Percentiles rank a stretch among this genome's conserved stretches.
Conservation (phyloP, 2,329 filamentous ascomycete genomes). For the Balansia obtecta region DNA sequence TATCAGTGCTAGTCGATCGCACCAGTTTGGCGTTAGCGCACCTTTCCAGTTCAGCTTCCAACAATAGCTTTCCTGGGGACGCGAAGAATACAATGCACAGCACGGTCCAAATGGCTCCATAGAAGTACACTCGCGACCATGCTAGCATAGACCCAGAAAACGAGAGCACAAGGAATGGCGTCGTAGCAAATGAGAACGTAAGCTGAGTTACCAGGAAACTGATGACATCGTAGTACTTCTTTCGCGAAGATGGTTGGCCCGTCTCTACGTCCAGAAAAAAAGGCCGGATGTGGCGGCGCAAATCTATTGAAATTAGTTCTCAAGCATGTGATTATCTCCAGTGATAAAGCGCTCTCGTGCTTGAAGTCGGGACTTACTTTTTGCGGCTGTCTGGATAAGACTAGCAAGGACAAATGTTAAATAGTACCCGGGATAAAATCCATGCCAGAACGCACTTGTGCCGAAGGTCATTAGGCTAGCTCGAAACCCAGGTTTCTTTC, state of each 20-base stretch:
- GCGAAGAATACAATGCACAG: slow-evolving; percentile 63
- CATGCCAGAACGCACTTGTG: slow-evolving; percentile 95
- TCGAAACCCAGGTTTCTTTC: slow-evolving; percentile 91
- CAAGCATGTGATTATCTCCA: background rate
- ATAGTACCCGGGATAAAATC: slow-evolving; percentile 96
- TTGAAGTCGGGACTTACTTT: slow-evolving; percentile 52
- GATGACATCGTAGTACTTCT: slow-evolving; percentile 75
- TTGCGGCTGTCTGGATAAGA: slow-evolving; percentile 84
- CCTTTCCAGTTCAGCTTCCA: slow-evolving; percentile 47
- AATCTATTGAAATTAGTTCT: slow-evolving; percentile 43
- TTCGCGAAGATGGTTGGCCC: slow-evolving; percentile 52
- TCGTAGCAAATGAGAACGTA: slow-evolving; percentile 70
- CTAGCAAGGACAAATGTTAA: slow-evolving; percentile 79
- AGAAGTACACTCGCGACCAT: slow-evolving; percentile 86
- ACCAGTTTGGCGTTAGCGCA: slow-evolving; percentile 32
- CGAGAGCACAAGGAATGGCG: slow-evolving; percentile 74
- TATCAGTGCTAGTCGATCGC: slow-evolving; percentile 45
- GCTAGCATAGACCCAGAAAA: slow-evolving; percentile 58
- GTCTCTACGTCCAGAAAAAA: slow-evolving; percentile 81
- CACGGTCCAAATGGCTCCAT: slow-evolving; percentile 57
- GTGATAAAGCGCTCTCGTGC: background rate
- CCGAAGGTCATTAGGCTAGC: slow-evolving; percentile 89
- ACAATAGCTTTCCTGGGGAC: slow-evolving; percentile 55
- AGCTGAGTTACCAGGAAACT: slow-evolving; percentile 67
- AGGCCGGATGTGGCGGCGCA: slow-evolving; percentile 76